Percentiles rank a stretch among this genome's conserved stretches.
phyloP scores from a whole-genome alignment of 2,329 filamentous ascomycete species.

The Dactylellina leptospora region DNA sequence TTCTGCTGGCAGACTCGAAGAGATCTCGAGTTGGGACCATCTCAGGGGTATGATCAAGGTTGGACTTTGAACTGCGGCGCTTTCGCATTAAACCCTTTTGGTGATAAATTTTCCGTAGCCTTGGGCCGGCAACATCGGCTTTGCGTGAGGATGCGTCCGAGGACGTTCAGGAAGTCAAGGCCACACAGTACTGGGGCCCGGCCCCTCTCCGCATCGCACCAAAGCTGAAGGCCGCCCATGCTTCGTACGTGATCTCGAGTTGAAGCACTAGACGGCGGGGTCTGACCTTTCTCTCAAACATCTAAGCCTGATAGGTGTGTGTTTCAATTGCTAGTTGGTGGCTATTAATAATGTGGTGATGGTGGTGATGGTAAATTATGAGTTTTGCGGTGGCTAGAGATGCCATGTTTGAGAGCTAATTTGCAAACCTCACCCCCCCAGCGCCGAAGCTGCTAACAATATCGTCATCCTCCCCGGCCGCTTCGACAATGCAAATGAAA shows the following conservation, averaged over 20 bases:
- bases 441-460: too few relatives aligned
- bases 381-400: slow-evolving; percentile 23
- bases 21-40: slow-evolving; percentile 4
- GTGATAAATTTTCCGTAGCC: slow-evolving; percentile 39
- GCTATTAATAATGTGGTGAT: slow-evolving; percentile 13
- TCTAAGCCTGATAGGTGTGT: neutral
- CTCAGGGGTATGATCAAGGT: slow-evolving; percentile 30
- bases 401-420: slow-evolving; percentile 8
- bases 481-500: too few relatives aligned
- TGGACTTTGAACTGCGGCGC: slow-evolving; percentile 8
- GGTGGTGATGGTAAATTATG: slow-evolving; percentile 3
- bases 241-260: too few relatives aligned
- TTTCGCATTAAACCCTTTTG: slow-evolving; percentile 15
- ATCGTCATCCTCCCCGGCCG: too few relatives aligned
- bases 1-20: slow-evolving; percentile 1
- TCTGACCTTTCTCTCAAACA: too few relatives aligned
- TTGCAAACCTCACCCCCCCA: too few relatives aligned
- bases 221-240: neutral
- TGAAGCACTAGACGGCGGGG: too few relatives aligned
- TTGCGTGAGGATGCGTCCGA: slow-evolving; percentile 19
- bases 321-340: slow-evolving; percentile 10
- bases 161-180: too few relatives aligned
- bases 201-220: too few relatives aligned
- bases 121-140: slow-evolving; percentile 19
- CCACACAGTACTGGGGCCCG: too few relatives aligned